Base-by-base conservation (phyloP, 306 rosid genomes). In the Trifolium dubium region DNA sequence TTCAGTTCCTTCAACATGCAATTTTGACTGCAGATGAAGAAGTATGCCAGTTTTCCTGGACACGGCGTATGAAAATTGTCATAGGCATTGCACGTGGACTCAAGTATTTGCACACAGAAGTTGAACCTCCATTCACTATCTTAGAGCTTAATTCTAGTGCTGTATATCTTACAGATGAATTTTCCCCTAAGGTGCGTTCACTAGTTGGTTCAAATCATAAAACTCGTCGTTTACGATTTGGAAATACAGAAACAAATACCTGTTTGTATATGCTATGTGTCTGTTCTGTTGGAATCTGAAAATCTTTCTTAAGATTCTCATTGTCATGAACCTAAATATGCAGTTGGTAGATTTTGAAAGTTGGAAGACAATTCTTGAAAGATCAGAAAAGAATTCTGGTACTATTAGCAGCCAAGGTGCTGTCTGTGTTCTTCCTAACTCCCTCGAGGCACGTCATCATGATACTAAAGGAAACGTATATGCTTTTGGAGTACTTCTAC, bases 291-390 rank as follows among this genome's bases (percentile, higher is more conserved):
- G 56, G 53, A 82, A 30, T 32, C 61, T 71, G 46, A 54, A 78
- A 67, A 19, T 43, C 46, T 74, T 71, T 59, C 71, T 72, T 17
- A 53, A 69, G 44, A 41, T 53, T 84, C 71, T 75, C 67, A 66
- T 54, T 54, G 56, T 43, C 12, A 10, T 39, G 29, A 70, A 59
- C 49, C 62, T 70, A 28, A 59, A 63, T 56, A 37, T 85, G 86
- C 88, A 95, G 99, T 79, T 95, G 77, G 93, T 95, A 81, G 98
- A 95, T 80, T 95, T 95, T 80, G 99, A 95, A 83, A 86, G 98
- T 84, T 95, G 99, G 98, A 95, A 95, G 86, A 81, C 95, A 64
- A 92, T 95, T 79, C 90, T 95, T 67, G 88, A 85, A 55, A 88
- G 98, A 86, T 90, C 96, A 19, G 99, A 92, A 79, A 90, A 85